Evolutionary conservation across 2,329 filamentous ascomycete species (phyloP).

Genomic region (Geosmithia morbida): DNA sequence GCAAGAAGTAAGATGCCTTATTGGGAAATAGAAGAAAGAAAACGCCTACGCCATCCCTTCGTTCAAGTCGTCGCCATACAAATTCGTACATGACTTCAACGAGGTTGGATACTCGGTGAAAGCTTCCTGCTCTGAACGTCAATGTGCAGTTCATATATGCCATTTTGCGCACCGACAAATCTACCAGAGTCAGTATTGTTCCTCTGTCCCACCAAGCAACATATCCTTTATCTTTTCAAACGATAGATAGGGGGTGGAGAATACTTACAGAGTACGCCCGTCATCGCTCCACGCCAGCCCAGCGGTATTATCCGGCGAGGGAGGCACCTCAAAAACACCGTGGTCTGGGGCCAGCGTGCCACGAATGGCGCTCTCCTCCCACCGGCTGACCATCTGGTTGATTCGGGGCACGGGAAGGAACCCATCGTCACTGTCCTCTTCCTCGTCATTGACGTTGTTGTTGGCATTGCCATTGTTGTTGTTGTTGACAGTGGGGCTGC

Average conservation of each 20-base stretch:
- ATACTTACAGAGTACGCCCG: constrained; percentile 42
- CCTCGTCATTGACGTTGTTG: constrained; percentile 3
- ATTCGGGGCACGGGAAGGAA: constrained; percentile 20
- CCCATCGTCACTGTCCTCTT: constrained; percentile 17
- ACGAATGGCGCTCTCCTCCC: constrained; percentile 21
- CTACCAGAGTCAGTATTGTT: constrained; percentile 22
- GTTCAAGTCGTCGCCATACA: background rate
- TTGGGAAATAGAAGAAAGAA: background rate
- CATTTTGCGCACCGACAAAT: constrained; percentile 52
- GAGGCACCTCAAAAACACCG: constrained; percentile 25
- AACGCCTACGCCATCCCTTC: background rate
- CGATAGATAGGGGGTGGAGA: background rate
- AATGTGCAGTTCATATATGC: constrained; percentile 61
- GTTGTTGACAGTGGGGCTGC: background rate
- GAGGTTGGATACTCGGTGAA: constrained; percentile 38
- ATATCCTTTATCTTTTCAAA: background rate
- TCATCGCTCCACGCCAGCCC: constrained; percentile 49
- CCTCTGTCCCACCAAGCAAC: no score
- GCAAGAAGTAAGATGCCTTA: no score
- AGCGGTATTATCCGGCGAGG: constrained; percentile 42
- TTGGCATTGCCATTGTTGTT: background rate
- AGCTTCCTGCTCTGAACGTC: constrained; percentile 47
- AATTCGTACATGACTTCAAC: constrained; percentile 17
- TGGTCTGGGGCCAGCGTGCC: constrained; percentile 19
- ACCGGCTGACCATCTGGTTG: constrained; percentile 20